Percentiles rank a stretch among this genome's conserved stretches.
Conservation (phyloP, 257 asterid species). For the Scutellaria barbata region DNA sequence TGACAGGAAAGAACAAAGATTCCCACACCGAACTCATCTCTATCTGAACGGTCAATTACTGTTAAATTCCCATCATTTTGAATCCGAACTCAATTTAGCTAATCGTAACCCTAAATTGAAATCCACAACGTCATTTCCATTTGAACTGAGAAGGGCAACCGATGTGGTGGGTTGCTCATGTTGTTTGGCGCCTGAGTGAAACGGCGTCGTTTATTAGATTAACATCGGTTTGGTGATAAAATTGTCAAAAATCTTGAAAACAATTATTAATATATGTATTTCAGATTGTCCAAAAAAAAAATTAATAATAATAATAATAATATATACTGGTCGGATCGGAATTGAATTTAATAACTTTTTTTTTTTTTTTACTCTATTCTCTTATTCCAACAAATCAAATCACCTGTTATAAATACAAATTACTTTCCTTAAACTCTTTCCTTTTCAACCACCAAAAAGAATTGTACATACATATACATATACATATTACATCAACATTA, state of each 20-base stretch:
- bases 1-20: constrained; percentile 48
- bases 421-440: neutral
- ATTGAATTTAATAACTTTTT: too few species aligned
- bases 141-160: neutral
- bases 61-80: neutral
- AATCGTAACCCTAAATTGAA: constrained; percentile 8
- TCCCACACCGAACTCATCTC: constrained; percentile 61
- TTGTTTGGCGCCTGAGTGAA: neutral
- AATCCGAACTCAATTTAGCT: neutral
- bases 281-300: too few species aligned
- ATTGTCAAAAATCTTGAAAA: too few species aligned
- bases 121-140: neutral
- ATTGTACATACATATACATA: neutral
- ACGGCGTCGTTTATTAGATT: neutral
- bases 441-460: constrained; percentile 4
- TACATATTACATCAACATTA: neutral
- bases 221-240: too few species aligned
- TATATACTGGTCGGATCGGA: too few species aligned
- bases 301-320: too few species aligned
- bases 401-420: neutral
- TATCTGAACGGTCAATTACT: neutral
- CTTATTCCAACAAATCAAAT: constrained; percentile 9
- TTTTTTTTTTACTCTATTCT: neutral
- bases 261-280: too few species aligned
- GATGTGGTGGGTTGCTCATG: neutral